These are phyloP conservation scores for Candida sp. DNA, from an alignment of 1,139 yeast genomes.

Conservation along the genomic window DNA sequence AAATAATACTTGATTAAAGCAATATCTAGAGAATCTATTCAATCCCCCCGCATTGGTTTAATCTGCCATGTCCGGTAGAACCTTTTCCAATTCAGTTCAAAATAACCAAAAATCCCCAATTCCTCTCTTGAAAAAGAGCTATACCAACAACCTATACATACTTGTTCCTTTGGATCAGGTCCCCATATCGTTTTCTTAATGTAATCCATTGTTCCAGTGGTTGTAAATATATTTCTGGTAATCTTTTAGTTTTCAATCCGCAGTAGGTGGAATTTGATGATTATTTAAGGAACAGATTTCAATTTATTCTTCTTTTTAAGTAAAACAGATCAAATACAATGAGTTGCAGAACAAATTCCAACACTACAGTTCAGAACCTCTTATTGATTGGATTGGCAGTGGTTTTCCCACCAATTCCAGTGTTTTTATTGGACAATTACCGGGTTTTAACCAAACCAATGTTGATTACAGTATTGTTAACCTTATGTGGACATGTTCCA, in stretches of 20 bases:
- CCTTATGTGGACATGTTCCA: constrained; percentile 36
- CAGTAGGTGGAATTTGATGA: not conserved
- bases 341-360: constrained; percentile 1
- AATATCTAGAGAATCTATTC: too few relatives aligned
- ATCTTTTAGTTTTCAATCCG: not conserved
- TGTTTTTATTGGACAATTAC: constrained; percentile 25
- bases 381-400: constrained; percentile 30
- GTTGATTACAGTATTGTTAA: constrained; percentile 30
- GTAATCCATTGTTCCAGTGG: constrained; percentile 49
- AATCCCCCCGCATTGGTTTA: too few relatives aligned
- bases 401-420: constrained; percentile 39
- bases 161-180: constrained; percentile 92
- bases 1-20: too few relatives aligned
- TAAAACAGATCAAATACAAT: not conserved
- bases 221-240: too few relatives aligned
- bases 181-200: constrained; percentile 89
- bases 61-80: too few relatives aligned
- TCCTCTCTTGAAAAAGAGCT: not conserved
- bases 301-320: not conserved
- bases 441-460: constrained; percentile 32
- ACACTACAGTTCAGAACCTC: constrained; percentile 12
- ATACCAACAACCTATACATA: constrained; percentile 20
- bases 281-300: not conserved
- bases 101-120: too few relatives aligned
- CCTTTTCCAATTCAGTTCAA: too few relatives aligned